These are phyloP conservation scores for Macrolepiota albuminosa DNA, from an alignment of 768 basidiomycete genomes.

Conservation along the genomic window DNA sequence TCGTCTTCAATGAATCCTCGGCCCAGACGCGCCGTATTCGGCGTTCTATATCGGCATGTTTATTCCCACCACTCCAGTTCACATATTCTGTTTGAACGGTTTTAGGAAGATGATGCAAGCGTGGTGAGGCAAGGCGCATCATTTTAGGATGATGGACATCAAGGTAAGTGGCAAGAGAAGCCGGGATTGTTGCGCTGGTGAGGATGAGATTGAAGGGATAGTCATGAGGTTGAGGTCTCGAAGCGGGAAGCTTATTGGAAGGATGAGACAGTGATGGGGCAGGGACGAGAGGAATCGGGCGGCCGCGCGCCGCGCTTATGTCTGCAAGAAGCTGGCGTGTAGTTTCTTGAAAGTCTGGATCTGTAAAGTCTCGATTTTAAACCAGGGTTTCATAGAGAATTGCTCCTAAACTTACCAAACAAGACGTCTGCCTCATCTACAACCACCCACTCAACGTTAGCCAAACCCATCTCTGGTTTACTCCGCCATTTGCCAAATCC, in stretches of 20 bases:
- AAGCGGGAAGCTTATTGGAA: constrained; percentile 7
- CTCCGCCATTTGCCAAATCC: constrained; percentile 37
- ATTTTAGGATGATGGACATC: constrained; percentile 56
- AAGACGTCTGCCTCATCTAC: constrained; percentile 91
- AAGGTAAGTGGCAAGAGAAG: constrained; percentile 63
- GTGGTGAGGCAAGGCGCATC: constrained; percentile 74
- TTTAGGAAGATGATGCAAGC: constrained; percentile 73
- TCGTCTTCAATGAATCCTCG: constrained; percentile 42
- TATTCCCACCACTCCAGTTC: constrained; percentile 74
- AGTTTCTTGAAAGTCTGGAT: constrained; percentile 75
- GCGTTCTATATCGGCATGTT: constrained; percentile 72
- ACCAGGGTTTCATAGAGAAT: neutral
- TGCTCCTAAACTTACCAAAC: constrained; percentile 52
- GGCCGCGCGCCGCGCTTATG: constrained; percentile 59
- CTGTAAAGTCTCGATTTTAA: constrained; percentile 31
- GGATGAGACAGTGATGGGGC: constrained; percentile 16
- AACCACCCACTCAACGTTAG: constrained; percentile 81
- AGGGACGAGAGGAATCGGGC: constrained; percentile 29
- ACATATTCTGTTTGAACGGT: constrained; percentile 70
- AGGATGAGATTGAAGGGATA: constrained; percentile 82
- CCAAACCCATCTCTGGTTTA: constrained; percentile 56
- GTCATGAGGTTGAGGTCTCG: constrained; percentile 26
- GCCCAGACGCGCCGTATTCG: constrained; percentile 74
- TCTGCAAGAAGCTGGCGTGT: constrained; percentile 69
- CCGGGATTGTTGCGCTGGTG: constrained; percentile 84